Evolutionary conservation across 1,139 yeast genomes (phyloP).

Genomic region (Debaryomyces sp.): DNA sequence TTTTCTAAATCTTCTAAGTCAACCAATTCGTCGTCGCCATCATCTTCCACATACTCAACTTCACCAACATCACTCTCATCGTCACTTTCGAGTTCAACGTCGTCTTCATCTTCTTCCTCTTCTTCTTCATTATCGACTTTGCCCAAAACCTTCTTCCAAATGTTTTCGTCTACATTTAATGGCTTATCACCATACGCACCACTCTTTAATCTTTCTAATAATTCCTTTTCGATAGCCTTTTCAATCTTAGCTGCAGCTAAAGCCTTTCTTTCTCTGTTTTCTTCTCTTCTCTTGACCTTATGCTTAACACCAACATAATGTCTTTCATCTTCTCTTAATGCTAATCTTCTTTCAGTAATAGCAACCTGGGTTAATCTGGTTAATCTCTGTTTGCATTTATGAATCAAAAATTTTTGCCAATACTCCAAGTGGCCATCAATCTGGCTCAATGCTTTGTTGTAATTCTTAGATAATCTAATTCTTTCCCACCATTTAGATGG

Average conservation of each 20-base stretch:
- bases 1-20: conserved; percentile 90
- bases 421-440: conserved; percentile 83
- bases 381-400: conserved; percentile 93
- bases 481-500: conserved; percentile 96
- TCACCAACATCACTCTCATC: conserved; percentile 75
- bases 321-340: conserved; percentile 88
- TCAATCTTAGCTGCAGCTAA: conserved; percentile 95
- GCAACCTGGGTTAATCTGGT: conserved; percentile 95
- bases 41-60: conserved; percentile 84
- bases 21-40: conserved; percentile 84
- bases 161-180: conserved; percentile 89
- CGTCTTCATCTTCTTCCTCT: conserved; percentile 60
- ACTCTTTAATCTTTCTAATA: conserved; percentile 89
- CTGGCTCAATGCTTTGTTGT: conserved; percentile 82
- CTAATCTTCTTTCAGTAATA: conserved; percentile 92
- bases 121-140: conserved; percentile 63
- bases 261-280: conserved; percentile 93
- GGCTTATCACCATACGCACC: conserved; percentile 99
- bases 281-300: conserved; percentile 92
- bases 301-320: conserved; percentile 90
- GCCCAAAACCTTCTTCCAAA: conserved; percentile 93
- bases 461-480: conserved; percentile 84
- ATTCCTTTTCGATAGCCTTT: conserved; percentile 93
- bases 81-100: conserved; percentile 58
- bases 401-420: conserved; percentile 91